Evolutionary conservation across 805 yeast genomes (phyloP).

Genomic region (Citeromyces nyonsensis): DNA sequence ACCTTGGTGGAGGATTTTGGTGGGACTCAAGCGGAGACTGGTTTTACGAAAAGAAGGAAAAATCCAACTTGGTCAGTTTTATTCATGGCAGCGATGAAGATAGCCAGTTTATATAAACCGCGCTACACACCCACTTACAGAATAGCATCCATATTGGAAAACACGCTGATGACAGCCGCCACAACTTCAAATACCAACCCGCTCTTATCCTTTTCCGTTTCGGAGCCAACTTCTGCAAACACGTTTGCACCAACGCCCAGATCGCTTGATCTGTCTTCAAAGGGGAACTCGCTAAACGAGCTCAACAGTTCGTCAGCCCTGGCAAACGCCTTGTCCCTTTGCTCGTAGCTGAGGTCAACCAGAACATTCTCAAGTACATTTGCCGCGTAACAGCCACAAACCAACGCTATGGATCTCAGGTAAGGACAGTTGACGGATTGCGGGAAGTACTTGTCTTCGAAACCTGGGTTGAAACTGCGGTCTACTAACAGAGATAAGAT

Average conservation of each 20-base stretch:
- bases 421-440: constrained; percentile 48
- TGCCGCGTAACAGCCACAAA: constrained; percentile 88
- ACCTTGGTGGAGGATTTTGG: constrained; percentile 80
- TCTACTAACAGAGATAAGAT: constrained; percentile 54
- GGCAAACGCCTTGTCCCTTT: constrained; percentile 81
- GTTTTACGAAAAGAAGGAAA: constrained; percentile 9
- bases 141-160: constrained; percentile 84
- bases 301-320: constrained; percentile 85
- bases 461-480: constrained; percentile 45
- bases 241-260: constrained; percentile 64
- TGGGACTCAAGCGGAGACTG: constrained; percentile 87
- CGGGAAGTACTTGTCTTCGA: constrained; percentile 52
- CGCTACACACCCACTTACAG: constrained; percentile 28
- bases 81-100: too few relatives aligned
- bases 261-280: constrained; percentile 36
- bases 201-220: constrained; percentile 30
- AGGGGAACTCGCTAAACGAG: constrained; percentile 80
- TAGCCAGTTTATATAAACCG: too few relatives aligned
- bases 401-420: constrained; percentile 68
- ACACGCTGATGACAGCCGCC: constrained; percentile 85
- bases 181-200: constrained; percentile 75
- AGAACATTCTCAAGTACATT: constrained; percentile 88
- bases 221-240: constrained; percentile 28
- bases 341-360: constrained; percentile 62
- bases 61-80: constrained; percentile 30